Evolutionary conservation across 257 asterid species (phyloP), one percentile per base, ranked within the genome.

Genomic region (Nicotiana attenuata): DNA sequence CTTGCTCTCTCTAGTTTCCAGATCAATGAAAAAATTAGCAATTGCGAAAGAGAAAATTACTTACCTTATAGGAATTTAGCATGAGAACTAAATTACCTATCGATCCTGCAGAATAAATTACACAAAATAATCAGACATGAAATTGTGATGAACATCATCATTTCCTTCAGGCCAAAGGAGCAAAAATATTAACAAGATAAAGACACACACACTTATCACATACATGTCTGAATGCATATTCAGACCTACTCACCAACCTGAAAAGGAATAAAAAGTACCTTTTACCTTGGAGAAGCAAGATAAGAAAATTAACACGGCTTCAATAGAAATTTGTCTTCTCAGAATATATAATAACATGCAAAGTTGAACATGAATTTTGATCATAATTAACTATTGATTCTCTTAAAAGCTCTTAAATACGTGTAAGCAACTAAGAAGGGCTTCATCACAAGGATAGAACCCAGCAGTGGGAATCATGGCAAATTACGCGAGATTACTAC

Each of bases 61-160:
- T 56, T 71, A 71, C 81, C 84, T 81, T 35, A 20, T 19, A 8
- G 84, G 52, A 68, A 65, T 24, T 57, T 22, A 77, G 47, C 24
- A 19, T 5, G 59, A 22, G 73, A 57, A 81, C 28, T 56, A 71
- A 81, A 69, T 57, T 69, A 38, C 17, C 55, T 69, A 47, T 38
- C 50, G 57, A 69, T 31, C 84, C 84, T 81, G 84, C 73, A 45
- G 55, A 56, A 68, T 81, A 13, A 47, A 71, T 68, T 56, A 69
- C 67, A 57, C 17, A 41, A 69, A 67, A 68, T 33, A 68, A 56
- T 65, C 83, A 52, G 13, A 52, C 63, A 75, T 80, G 56, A 29
- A n/a, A 24, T 24, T 47, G 64, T n/a, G 65, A 45, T 22, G 41
- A 75, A 50, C 61, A 15, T 13, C 38, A 24, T 24, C 45, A 50